phyloP scores from a whole-genome alignment of 306 rosid species.

The Aeschynomene evenia region DNA sequence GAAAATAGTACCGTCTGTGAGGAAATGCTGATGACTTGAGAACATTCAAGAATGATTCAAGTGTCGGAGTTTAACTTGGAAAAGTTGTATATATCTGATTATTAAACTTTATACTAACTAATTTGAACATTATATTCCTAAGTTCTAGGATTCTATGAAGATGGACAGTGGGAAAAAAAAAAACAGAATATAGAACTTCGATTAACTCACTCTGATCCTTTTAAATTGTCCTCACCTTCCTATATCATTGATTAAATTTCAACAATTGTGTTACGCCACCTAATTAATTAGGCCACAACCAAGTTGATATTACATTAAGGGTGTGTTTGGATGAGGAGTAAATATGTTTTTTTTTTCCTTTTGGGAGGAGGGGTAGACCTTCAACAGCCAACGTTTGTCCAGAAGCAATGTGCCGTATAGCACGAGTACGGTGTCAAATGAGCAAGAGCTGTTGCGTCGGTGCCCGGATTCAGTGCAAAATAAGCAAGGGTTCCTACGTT shows the following conservation, averaged over 20 bases:
- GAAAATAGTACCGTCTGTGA: conserved; percentile 22
- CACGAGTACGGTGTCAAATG: too few relatives aligned
- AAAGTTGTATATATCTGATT: conserved; percentile 8
- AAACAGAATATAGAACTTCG: background rate
- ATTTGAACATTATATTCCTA: too few relatives aligned
- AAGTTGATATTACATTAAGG: too few relatives aligned
- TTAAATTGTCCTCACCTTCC: background rate
- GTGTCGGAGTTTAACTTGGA: conserved; percentile 5
- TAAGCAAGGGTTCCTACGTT: too few relatives aligned
- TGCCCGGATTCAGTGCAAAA: too few relatives aligned
- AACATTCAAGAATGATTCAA: background rate
- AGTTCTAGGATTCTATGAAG: background rate
- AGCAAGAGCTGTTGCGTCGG: too few relatives aligned
- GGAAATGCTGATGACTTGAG: conserved; percentile 17
- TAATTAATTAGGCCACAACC: too few relatives aligned
- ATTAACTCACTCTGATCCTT: background rate
- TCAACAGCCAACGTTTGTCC: too few relatives aligned
- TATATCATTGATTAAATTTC: background rate
- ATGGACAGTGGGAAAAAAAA: background rate
- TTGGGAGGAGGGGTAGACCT: too few relatives aligned
- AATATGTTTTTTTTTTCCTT: too few relatives aligned
- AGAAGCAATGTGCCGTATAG: too few relatives aligned
- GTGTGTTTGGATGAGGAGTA: too few relatives aligned
- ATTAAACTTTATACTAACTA: background rate
- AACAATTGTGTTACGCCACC: background rate